These are phyloP conservation scores for Leptographium flavum DNA, from an alignment of 2,329 filamentous ascomycete species.

Conservation along the genomic window DNA sequence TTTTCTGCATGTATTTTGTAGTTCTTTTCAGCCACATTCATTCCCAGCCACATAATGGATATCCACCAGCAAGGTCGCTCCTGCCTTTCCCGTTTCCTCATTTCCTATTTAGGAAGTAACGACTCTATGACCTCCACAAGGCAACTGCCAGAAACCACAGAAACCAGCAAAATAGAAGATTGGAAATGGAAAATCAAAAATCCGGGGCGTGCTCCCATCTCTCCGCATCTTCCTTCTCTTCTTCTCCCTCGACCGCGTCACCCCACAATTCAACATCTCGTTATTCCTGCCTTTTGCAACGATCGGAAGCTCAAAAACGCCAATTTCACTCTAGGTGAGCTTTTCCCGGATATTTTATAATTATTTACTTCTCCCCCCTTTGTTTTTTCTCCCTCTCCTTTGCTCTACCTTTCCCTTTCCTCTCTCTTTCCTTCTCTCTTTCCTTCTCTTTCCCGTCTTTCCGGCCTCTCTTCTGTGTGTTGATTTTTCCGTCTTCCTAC, in stretches of 20 bases:
- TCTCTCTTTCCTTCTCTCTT: not conserved
- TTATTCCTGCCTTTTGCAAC: too few species aligned
- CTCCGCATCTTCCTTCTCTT: not conserved
- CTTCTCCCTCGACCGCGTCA: not conserved
- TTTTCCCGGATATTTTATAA: too few species aligned
- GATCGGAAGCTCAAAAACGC: too few species aligned
- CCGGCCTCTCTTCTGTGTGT: not conserved
- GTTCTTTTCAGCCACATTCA: too few species aligned
- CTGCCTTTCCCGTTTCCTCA: not conserved
- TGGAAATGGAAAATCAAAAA: not conserved
- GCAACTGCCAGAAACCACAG: not conserved
- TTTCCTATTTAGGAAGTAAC: conserved; percentile 5
- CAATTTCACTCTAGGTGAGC: too few species aligned
- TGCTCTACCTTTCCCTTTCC: not conserved
- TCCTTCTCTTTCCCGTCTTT: not conserved
- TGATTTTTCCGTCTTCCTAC: not conserved
- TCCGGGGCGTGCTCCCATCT: not conserved
- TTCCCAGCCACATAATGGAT: too few species aligned
- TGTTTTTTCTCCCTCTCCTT: not conserved
- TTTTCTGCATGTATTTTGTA: too few species aligned
- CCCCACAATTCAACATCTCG: not conserved
- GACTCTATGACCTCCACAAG: not conserved
- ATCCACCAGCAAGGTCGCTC: too few species aligned
- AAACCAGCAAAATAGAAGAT: not conserved
- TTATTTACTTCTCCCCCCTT: not conserved